Evolutionary conservation across 805 yeast species (phyloP), one percentile per base, ranked within the genome.

Genomic region (Barnettozyma botsteinii): DNA sequence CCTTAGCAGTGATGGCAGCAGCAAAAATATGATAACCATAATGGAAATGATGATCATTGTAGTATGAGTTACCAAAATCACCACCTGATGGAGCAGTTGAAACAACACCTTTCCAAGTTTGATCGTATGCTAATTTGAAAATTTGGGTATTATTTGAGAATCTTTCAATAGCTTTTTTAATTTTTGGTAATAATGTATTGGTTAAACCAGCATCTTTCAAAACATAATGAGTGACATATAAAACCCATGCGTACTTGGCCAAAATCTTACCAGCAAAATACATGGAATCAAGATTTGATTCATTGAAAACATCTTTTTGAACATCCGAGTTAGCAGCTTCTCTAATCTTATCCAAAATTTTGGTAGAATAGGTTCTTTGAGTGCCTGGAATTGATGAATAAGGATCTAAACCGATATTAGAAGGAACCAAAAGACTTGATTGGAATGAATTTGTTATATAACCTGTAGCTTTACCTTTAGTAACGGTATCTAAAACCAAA

Each of bases 241-340:
- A 68, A 38, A 93, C 73, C 70, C 84, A 83, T 0, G 98, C 96
- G 62, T 85, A 93, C 63, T 89, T 93, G 50, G 88, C 96, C 36
- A 89, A 65, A 21, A 78, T 71, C 59, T 93, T 91, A 11, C 98
- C 98, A 2, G 95, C 74, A 17, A 85, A 79, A 62, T 91, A 91
- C 85, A 89, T 89, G 1, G 96, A 86, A 46, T 86, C 86, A 37
- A 77, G 55, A 43, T 78, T 66, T 0, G 81, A 68, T 60, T 71
- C 68, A 1, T 68, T 70, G 11, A 60, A 60, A 19, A 74, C 73
- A 42, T 65, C 64, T 27, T 61, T 66, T 13, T 50, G 43, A 12
- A 61, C 60, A 29, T 69, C 73, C 3, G 40, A 25, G 0, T 42
- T 40, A 0, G 73, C 72, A 7, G 69, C 68, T 2, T 47, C 34